phyloP scores from a whole-genome alignment of 176 grass and related monocot species.

The Carex littledalei region DNA sequence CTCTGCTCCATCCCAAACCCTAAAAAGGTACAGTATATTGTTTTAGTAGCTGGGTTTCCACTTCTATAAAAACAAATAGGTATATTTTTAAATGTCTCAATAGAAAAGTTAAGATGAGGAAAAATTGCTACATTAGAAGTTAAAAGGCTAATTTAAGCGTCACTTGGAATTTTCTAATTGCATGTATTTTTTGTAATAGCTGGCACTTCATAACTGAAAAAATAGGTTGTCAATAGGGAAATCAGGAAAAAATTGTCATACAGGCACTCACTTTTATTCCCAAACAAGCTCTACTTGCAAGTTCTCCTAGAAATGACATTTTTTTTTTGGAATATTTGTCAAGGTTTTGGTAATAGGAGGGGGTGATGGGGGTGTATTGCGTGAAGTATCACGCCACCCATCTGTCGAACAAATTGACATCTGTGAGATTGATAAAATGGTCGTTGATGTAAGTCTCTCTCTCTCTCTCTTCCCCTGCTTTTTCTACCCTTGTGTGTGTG shows the following conservation, averaged over 20 bases:
- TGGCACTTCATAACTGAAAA: neutral
- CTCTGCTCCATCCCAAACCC: slow-evolving; percentile 91
- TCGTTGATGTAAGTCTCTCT: slow-evolving; percentile 71
- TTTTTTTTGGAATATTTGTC: slow-evolving; percentile 19
- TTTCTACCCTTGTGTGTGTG: neutral
- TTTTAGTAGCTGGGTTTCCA: neutral
- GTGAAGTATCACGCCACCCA: slow-evolving; percentile 83
- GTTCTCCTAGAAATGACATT: neutral
- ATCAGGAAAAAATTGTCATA: neutral
- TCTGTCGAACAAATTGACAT: slow-evolving; percentile 93
- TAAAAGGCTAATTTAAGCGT: neutral
- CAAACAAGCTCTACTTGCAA: neutral
- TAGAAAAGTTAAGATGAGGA: neutral
- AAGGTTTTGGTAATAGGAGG: slow-evolving; percentile 95
- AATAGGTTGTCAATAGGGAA: neutral
- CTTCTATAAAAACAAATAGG: neutral
- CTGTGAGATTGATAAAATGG: slow-evolving; percentile 98
- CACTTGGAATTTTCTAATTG: neutral
- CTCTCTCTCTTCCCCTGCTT: neutral
- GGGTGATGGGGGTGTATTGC: slow-evolving; percentile 85
- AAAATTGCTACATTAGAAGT: neutral
- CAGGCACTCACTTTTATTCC: neutral
- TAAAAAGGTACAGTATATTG: slow-evolving; percentile 58
- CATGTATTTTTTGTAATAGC: neutral
- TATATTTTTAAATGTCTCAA: neutral